Percentiles rank a stretch among this genome's conserved stretches.
These are phyloP conservation scores for Vinca minor DNA, from an alignment of 257 asterid genomes.

Conservation along the genomic window DNA sequence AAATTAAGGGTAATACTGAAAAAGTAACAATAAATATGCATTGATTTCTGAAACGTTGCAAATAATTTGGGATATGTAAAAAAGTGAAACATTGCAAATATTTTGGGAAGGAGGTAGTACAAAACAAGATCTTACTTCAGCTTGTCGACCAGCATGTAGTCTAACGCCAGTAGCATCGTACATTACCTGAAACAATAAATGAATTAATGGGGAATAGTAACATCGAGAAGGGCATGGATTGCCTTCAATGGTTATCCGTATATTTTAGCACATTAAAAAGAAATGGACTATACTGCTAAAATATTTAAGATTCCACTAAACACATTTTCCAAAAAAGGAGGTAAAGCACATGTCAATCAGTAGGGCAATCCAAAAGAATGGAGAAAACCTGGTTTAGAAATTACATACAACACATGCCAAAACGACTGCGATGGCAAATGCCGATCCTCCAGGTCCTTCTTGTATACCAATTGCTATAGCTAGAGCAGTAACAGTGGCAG, in stretches of 20 bases:
- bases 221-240: background rate
- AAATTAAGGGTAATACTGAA: too few relatives aligned
- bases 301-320: background rate
- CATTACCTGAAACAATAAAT: conserved; percentile 62
- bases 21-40: too few relatives aligned
- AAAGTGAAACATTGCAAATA: too few relatives aligned
- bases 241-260: background rate
- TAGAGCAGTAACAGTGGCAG: conserved; percentile 84
- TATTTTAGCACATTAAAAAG: background rate
- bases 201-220: background rate
- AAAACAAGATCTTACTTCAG: conserved; percentile 58
- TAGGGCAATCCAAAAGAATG: conserved; percentile 36
- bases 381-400: conserved; percentile 64
- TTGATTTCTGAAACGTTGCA: too few relatives aligned
- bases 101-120: too few relatives aligned
- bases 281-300: background rate
- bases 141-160: conserved; percentile 97
- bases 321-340: background rate
- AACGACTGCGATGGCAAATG: conserved; percentile 82
- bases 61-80: too few relatives aligned
- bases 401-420: conserved; percentile 97
- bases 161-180: conserved; percentile 95
- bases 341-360: conserved; percentile 14
- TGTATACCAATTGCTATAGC: conserved; percentile 68
- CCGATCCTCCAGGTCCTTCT: conserved; percentile 68